phyloP scores from a whole-genome alignment of 768 basidiomycete genomes.

The Mycena rebaudengoi region DNA sequence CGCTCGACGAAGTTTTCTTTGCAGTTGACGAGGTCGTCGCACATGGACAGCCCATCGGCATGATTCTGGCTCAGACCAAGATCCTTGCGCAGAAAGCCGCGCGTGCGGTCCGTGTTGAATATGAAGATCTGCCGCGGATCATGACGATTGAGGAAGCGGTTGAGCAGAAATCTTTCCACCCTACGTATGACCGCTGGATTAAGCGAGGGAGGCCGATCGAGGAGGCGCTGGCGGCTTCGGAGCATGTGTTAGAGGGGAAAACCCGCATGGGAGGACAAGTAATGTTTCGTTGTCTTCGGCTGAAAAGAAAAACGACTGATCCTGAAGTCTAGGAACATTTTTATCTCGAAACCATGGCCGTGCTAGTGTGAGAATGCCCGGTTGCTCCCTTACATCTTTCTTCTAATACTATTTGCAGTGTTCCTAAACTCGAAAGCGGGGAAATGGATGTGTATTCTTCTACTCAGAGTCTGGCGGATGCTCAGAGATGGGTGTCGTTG shows the following conservation, averaged over 20 bases:
- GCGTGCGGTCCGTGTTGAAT: constrained; percentile 25
- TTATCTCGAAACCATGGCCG: constrained; percentile 29
- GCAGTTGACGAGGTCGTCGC: constrained; percentile 24
- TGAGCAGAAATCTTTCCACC: constrained; percentile 25
- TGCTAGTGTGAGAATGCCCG: constrained; percentile 13
- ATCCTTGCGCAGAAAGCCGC: constrained; percentile 30
- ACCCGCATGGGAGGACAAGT: constrained; percentile 31
- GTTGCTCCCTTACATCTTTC: neutral
- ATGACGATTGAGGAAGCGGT: constrained; percentile 27
- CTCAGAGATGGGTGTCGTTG: constrained; percentile 23
- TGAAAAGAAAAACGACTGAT: neutral
- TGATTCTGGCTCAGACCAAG: constrained; percentile 27
- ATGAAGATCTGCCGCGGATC: constrained; percentile 28
- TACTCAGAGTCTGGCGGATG: constrained; percentile 20
- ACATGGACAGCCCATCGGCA: constrained; percentile 28
- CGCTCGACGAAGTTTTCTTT: constrained; percentile 23
- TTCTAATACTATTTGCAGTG: constrained; percentile 7
- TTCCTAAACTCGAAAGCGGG: constrained; percentile 28
- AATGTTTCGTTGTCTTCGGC: neutral
- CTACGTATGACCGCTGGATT: constrained; percentile 25
- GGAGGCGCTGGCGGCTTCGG: constrained; percentile 17
- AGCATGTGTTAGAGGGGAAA: constrained; percentile 25
- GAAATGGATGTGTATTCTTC: constrained; percentile 30
- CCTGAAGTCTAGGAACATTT: constrained; percentile 18
- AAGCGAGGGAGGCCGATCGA: constrained; percentile 22